Evolutionary conservation across 768 basidiomycete genomes (phyloP).

Genomic region (Mycena leptocephala): DNA sequence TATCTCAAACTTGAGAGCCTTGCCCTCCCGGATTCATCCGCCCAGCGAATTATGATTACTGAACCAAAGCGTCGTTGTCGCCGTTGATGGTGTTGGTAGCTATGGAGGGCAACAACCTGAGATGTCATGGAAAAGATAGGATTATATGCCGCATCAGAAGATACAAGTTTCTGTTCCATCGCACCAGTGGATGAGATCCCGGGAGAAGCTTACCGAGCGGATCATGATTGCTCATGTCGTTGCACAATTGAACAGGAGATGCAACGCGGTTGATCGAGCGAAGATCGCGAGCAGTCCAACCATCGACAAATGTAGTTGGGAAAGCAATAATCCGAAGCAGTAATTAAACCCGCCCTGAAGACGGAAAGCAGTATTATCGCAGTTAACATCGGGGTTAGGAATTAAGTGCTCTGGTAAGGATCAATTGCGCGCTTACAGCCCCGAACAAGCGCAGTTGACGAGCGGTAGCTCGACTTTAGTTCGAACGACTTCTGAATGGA

Average conservation of each 20-base stretch:
- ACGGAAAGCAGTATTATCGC: not conserved
- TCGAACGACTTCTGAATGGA: not conserved
- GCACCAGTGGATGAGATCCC: too few relatives aligned
- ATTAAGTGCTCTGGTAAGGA: not conserved
- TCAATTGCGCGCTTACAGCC: not conserved
- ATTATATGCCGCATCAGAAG: too few relatives aligned
- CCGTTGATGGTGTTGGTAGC: constrained; percentile 5
- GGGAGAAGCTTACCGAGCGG: too few relatives aligned
- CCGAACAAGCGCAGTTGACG: not conserved
- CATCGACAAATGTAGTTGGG: constrained; percentile 14
- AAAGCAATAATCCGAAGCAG: constrained; percentile 13
- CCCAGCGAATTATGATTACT: not conserved
- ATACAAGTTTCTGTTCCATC: too few relatives aligned
- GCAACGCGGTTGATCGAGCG: constrained; percentile 7
- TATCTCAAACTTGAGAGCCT: constrained; percentile 6
- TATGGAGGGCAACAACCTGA: constrained; percentile 3
- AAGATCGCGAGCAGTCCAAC: constrained; percentile 16
- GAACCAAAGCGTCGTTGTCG: constrained; percentile 10
- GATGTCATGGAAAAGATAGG: too few relatives aligned
- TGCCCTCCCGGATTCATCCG: too few relatives aligned
- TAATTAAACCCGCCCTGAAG: constrained; percentile 2
- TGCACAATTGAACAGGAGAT: constrained; percentile 15
- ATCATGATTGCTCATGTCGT: too few relatives aligned
- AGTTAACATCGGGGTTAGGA: not conserved
- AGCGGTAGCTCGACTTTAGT: too few relatives aligned